phyloP scores from a whole-genome alignment of 2,329 filamentous ascomycete species.

The Colletotrichum liriopes region DNA sequence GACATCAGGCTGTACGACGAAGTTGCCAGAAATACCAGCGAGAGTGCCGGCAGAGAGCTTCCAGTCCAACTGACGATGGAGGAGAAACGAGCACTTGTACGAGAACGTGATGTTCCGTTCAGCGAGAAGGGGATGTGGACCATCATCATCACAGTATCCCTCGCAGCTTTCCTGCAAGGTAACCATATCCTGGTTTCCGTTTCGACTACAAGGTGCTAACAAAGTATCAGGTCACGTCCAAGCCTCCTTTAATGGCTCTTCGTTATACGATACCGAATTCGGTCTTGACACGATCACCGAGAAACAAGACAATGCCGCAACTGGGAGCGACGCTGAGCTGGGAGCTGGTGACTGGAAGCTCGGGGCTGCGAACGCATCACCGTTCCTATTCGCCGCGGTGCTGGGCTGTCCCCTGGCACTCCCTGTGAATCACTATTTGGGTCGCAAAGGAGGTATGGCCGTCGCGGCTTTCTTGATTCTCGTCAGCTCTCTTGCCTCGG shows the following conservation, averaged over 20 bases:
- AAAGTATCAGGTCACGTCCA: conserved; percentile 55
- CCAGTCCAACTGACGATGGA: conserved; percentile 51
- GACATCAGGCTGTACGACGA: conserved; percentile 57
- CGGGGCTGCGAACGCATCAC: conserved; percentile 57
- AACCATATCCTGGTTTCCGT: no score
- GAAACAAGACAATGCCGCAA: conserved; percentile 24
- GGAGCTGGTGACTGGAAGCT: conserved; percentile 55
- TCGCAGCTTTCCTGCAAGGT: conserved; percentile 61
- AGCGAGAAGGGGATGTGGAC: conserved; percentile 57
- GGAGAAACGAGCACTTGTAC: conserved; percentile 56
- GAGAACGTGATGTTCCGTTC: conserved; percentile 57
- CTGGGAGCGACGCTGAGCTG: not conserved
- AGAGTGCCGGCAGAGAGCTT: conserved; percentile 45
- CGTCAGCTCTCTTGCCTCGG: conserved; percentile 56
- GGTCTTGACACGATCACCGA: not conserved
- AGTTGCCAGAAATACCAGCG: conserved; percentile 50
- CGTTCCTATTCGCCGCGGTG: conserved; percentile 57
- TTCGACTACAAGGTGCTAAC: not conserved
- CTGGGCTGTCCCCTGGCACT: conserved; percentile 58
- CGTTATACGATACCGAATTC: conserved; percentile 47
- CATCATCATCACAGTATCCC: conserved; percentile 60
- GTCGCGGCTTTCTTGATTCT: conserved; percentile 58
- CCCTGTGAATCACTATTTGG: conserved; percentile 59
- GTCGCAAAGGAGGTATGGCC: conserved; percentile 58
- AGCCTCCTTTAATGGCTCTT: conserved; percentile 60